Evolutionary conservation across 2,329 filamentous ascomycete species (phyloP).

Genomic region (Trichoderma asperellum): DNA sequence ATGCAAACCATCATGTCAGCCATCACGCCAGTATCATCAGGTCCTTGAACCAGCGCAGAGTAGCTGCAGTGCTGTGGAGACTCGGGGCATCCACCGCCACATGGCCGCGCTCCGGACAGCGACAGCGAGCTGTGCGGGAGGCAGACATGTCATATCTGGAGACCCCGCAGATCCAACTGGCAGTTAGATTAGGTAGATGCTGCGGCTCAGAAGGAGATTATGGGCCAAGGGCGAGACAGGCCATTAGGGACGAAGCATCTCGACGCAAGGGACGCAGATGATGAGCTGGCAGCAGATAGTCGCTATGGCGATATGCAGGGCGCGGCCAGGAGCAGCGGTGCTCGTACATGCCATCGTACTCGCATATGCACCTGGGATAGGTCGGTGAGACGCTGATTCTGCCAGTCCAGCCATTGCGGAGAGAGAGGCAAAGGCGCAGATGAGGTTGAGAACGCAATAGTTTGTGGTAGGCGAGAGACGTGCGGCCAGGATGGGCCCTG

Average conservation of each 20-base stretch:
- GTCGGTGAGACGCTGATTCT: slow-evolving; percentile 4
- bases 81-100: slow-evolving; percentile 22
- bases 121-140: slow-evolving; percentile 10
- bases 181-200: slow-evolving; percentile 18
- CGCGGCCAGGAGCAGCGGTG: neutral
- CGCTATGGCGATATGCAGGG: slow-evolving; percentile 2
- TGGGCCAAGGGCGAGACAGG: neutral
- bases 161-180: slow-evolving; percentile 20
- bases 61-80: neutral
- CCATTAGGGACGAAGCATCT: neutral
- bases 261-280: slow-evolving; percentile 17
- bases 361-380: neutral
- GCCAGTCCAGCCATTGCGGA: neutral
- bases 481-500: neutral
- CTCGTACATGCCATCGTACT: neutral
- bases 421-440: neutral
- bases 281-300: neutral
- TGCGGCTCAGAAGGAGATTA: neutral
- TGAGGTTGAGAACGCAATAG: slow-evolving; percentile 1
- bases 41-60: neutral
- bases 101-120: slow-evolving; percentile 14
- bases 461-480: neutral
- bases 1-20: slow-evolving; percentile 1
- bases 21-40: neutral
- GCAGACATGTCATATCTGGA: neutral